These are phyloP conservation scores for Striga asiatica DNA, from an alignment of 257 asterid species.

Conservation along the genomic window DNA sequence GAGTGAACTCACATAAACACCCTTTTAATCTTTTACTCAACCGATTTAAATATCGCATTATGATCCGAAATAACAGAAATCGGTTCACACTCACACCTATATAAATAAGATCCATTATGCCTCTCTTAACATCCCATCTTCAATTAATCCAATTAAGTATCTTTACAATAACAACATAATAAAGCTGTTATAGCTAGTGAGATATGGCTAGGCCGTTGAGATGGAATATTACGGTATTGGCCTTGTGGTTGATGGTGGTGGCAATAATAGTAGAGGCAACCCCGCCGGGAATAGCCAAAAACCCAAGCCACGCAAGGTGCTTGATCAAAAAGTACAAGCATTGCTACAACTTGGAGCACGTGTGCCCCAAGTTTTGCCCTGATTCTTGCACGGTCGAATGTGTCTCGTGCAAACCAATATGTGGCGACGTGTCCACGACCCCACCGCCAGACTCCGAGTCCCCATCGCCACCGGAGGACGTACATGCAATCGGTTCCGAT, in stretches of 20 bases:
- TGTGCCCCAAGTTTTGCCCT: constrained; percentile 51
- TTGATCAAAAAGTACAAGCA: constrained; percentile 23
- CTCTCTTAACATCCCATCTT: background rate
- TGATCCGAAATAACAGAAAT: constrained; percentile 9
- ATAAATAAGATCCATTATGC: constrained; percentile 5
- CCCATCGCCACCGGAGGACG: constrained; percentile 3
- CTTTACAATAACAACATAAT: background rate
- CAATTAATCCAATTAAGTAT: background rate
- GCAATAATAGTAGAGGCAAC: constrained; percentile 19
- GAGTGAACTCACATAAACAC: background rate
- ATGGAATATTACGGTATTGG: background rate
- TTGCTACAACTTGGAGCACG: constrained; percentile 43
- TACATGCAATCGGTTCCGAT: too few species aligned
- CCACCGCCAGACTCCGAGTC: constrained; percentile 7
- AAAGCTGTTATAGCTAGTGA: background rate
- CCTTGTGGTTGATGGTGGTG: constrained; percentile 8
- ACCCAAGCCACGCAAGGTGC: constrained; percentile 40
- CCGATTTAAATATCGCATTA: background rate
- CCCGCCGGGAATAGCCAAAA: constrained; percentile 36
- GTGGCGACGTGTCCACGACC: constrained; percentile 14
- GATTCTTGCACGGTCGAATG: constrained; percentile 31
- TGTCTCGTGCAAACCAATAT: constrained; percentile 36
- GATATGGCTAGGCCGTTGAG: constrained; percentile 16
- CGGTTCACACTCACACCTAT: constrained; percentile 11
- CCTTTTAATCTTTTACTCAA: background rate